Evolutionary conservation across 192 early-diverging fungal species (phyloP).

Genomic region (Umbelopsis ramanniana): DNA sequence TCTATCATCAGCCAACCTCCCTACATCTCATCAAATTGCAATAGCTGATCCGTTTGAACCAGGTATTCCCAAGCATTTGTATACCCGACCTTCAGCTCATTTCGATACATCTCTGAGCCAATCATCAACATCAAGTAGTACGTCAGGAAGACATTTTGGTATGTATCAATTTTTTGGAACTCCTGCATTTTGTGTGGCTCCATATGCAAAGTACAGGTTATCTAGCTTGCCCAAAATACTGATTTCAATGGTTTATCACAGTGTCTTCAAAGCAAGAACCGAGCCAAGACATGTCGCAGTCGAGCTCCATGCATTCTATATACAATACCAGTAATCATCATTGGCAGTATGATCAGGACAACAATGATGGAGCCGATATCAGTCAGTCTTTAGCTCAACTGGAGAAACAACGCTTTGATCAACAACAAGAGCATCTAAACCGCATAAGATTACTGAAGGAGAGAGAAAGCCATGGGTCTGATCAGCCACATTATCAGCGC

Average conservation of each 20-base stretch:
- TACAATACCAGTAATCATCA: background rate
- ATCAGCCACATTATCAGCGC: background rate
- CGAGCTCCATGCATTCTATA: constrained; percentile 1
- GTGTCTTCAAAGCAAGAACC: background rate
- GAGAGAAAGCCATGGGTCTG: background rate
- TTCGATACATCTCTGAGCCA: too few species aligned
- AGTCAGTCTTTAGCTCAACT: background rate
- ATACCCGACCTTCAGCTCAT: too few species aligned
- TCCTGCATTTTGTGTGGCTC: too few species aligned
- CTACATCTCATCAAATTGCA: too few species aligned
- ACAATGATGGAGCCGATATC: background rate
- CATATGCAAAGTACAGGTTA: too few species aligned
- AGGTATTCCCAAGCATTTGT: too few species aligned
- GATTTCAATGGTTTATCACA: background rate
- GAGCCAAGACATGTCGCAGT: background rate
- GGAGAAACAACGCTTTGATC: constrained; percentile 1
- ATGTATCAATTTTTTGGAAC: too few species aligned
- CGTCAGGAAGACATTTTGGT: too few species aligned
- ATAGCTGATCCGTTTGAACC: too few species aligned
- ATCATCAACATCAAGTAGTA: too few species aligned
- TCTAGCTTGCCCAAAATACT: background rate
- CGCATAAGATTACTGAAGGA: background rate
- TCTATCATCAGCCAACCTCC: too few species aligned
- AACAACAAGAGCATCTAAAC: constrained; percentile 1
- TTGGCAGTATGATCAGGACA: background rate